These are phyloP conservation scores for Apocynum venetum DNA, from an alignment of 257 asterid species.

Conservation along the genomic window DNA sequence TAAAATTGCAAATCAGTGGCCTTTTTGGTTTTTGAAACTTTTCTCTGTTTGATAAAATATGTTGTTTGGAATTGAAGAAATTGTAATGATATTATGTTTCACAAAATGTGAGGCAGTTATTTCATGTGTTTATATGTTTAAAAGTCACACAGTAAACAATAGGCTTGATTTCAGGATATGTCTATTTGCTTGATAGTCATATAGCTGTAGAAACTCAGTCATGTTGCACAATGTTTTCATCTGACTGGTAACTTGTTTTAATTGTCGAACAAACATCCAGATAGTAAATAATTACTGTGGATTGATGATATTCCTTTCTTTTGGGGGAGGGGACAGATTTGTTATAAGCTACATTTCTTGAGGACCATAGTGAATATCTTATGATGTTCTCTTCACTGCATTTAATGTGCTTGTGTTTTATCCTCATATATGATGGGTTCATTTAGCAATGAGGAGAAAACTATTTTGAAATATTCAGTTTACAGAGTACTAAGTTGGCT, in stretches of 20 bases:
- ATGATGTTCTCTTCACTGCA: background rate
- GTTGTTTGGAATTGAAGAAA: too few relatives aligned
- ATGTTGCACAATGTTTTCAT: too few relatives aligned
- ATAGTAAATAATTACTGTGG: too few relatives aligned
- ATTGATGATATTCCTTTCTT: too few relatives aligned
- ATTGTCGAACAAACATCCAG: too few relatives aligned
- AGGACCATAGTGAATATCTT: background rate
- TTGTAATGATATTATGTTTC: background rate
- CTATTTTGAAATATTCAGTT: background rate
- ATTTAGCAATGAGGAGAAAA: background rate
- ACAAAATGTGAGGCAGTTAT: background rate
- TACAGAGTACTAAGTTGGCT: conserved; percentile 3
- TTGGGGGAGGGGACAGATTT: too few relatives aligned
- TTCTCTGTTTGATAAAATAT: background rate
- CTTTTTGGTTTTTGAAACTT: background rate
- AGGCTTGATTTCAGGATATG: too few relatives aligned
- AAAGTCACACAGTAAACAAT: too few relatives aligned
- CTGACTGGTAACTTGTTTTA: too few relatives aligned
- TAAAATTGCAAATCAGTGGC: background rate
- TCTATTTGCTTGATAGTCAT: too few relatives aligned
- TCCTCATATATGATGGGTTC: background rate
- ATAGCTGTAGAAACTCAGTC: too few relatives aligned
- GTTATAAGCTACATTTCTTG: too few relatives aligned
- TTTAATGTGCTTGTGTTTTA: background rate
- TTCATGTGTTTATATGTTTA: background rate